Conservation (phyloP, 1,284 basidiomycete species). For the Puccinia triticina region DNA sequence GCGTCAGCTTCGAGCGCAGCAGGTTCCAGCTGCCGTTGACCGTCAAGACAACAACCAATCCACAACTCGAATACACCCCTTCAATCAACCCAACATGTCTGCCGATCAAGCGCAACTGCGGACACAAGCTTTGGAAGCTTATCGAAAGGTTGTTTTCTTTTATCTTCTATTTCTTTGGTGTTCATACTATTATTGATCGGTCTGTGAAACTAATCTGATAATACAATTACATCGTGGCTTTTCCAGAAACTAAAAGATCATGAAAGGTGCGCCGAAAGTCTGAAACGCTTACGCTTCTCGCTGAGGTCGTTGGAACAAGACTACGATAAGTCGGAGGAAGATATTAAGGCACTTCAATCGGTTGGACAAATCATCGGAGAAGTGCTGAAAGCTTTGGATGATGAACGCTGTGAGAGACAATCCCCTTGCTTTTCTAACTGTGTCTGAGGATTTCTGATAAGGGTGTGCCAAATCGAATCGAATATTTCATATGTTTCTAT, state of each 20-base stretch:
- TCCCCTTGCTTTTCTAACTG: background rate
- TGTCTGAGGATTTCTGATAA: conserved; percentile 51
- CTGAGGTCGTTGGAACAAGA: conserved; percentile 70
- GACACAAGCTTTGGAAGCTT: conserved; percentile 38
- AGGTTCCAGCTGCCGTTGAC: background rate
- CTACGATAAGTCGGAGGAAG: conserved; percentile 95
- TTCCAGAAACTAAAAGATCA: conserved; percentile 46
- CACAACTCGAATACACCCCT: too few relatives aligned
- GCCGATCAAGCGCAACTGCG: conserved; percentile 35
- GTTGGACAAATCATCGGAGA: conserved; percentile 99
- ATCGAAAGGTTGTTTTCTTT: conserved; percentile 30
- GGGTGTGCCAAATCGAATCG: background rate
- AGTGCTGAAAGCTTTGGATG: conserved; percentile 97
- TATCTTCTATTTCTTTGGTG: background rate
- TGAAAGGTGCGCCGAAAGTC: conserved; percentile 38
- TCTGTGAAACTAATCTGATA: background rate
- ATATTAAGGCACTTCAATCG: conserved; percentile 98
- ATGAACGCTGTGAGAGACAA: conserved; percentile 82
- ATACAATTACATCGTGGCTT: too few relatives aligned
- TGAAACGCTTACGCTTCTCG: conserved; percentile 46
- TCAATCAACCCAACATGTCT: conserved; percentile 28
- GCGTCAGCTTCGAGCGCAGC: conserved; percentile 24
- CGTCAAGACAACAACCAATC: background rate
- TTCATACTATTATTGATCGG: background rate
- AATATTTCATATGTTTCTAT: background rate